A percentile compares a stretch with the other conserved stretches of the same genome.
Conservation (phyloP, 352 stramenopile genomes). For the Phytopythium cucurbitacearum region DNA sequence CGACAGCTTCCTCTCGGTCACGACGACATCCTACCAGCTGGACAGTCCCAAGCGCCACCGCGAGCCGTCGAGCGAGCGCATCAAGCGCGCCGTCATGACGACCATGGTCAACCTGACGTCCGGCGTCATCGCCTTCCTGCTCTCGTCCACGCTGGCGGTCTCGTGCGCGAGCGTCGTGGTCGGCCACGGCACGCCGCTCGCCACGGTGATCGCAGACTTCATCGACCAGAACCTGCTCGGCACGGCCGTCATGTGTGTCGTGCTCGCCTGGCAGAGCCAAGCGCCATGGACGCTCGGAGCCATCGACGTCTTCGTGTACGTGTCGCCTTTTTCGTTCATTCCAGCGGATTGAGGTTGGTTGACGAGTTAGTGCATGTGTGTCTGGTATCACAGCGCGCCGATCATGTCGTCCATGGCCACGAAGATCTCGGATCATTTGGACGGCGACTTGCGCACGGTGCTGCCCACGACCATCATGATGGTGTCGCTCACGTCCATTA, state of each 20-base stretch:
- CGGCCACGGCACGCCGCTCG: conserved; percentile 54
- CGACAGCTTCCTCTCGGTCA: conserved; percentile 8
- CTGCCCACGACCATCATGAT: conserved; percentile 73
- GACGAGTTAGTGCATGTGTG: not conserved
- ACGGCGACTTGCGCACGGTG: conserved; percentile 54
- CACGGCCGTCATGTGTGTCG: conserved; percentile 59
- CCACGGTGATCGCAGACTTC: conserved; percentile 61
- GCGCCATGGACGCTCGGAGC: conserved; percentile 72
- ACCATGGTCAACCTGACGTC: conserved; percentile 67
- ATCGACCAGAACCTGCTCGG: conserved; percentile 85
- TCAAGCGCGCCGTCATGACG: conserved; percentile 19
- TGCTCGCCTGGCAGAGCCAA: conserved; percentile 69
- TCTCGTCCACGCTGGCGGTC: conserved; percentile 74
- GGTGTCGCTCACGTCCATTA: conserved; percentile 58
- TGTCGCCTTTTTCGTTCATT: not conserved
- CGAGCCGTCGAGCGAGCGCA: conserved; percentile 6
- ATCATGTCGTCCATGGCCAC: conserved; percentile 74
- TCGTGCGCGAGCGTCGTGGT: conserved; percentile 79
- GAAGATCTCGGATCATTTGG: conserved; percentile 52
- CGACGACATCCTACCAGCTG: not conserved
- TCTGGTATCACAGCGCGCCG: conserved; percentile 27
- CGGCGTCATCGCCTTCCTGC: conserved; percentile 70
- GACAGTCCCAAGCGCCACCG: not conserved
- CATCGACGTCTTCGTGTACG: conserved; percentile 78
- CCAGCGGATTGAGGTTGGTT: not conserved